Evolutionary conservation across 2,329 filamentous ascomycete species (phyloP).

Genomic region (Aplosporella prunicola): DNA sequence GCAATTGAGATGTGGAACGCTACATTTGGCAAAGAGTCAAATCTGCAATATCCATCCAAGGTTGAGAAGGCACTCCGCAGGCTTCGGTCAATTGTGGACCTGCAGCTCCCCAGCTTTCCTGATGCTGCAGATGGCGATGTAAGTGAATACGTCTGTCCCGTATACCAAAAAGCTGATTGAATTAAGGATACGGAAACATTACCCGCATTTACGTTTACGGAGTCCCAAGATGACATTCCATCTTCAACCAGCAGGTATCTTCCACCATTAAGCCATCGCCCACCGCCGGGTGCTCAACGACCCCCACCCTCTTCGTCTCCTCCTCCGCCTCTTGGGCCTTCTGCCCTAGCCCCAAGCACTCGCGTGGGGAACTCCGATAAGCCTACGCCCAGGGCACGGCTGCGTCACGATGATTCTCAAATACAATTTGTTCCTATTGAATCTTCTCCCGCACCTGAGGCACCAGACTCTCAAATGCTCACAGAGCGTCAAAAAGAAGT

Average conservation of each 20-base stretch:
- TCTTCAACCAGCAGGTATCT: too few species aligned
- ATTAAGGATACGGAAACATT: background rate
- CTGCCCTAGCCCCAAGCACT: background rate
- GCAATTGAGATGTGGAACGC: slow-evolving; percentile 59
- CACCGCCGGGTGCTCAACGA: too few species aligned
- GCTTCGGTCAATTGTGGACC: slow-evolving; percentile 46
- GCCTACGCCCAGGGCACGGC: slow-evolving; percentile 40
- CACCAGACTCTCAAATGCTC: slow-evolving; percentile 58
- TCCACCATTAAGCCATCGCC: background rate
- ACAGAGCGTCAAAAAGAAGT: slow-evolving; percentile 76
- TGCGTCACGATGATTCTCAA: slow-evolving; percentile 74
- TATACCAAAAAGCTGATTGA: slow-evolving; percentile 32
- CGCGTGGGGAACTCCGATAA: too few species aligned
- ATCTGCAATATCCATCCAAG: slow-evolving; percentile 53
- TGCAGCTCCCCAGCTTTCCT: slow-evolving; percentile 42
- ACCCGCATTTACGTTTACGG: slow-evolving; percentile 10
- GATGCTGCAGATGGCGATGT: slow-evolving; percentile 27
- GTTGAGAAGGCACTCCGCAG: slow-evolving; percentile 55
- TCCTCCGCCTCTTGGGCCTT: background rate
- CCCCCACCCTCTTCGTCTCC: too few species aligned
- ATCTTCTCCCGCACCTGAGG: slow-evolving; percentile 43
- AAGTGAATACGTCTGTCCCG: slow-evolving; percentile 17
- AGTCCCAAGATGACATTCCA: slow-evolving; percentile 18
- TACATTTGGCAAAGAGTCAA: slow-evolving; percentile 52
- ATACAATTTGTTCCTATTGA: slow-evolving; percentile 64